Conservation (phyloP, 2,329 filamentous ascomycete species). For the Pseudocercospora fuligena region DNA sequence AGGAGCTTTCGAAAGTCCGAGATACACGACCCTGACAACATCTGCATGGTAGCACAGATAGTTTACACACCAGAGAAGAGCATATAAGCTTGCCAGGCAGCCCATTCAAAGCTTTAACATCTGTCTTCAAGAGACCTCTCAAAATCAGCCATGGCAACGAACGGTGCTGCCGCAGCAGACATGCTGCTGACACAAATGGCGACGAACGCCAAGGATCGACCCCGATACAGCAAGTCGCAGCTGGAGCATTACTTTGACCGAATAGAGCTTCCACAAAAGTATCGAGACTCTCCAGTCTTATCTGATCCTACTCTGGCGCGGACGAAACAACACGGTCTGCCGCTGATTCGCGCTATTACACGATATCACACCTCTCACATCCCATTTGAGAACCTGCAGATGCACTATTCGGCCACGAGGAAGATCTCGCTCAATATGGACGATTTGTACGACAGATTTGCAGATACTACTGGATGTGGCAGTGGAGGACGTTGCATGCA, state of each 20-base stretch:
- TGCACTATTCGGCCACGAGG: slow-evolving; percentile 58
- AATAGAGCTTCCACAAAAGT: slow-evolving; percentile 22
- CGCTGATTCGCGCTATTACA: slow-evolving; percentile 31
- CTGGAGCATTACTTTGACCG: slow-evolving; percentile 25
- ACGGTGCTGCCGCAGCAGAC: not conserved
- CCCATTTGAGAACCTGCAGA: slow-evolving; percentile 61
- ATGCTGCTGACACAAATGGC: slow-evolving; percentile 23
- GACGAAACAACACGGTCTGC: slow-evolving; percentile 30
- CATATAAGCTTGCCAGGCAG: not conserved
- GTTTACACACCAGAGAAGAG: not conserved
- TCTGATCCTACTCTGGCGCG: slow-evolving; percentile 20
- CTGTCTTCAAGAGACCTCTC: not conserved
- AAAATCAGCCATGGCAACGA: not conserved
- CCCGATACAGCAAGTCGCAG: slow-evolving; percentile 24
- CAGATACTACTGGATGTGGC: slow-evolving; percentile 38
- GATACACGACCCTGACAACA: not conserved
- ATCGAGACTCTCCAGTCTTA: slow-evolving; percentile 19
- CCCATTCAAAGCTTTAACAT: not conserved
- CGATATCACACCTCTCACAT: slow-evolving; percentile 51
- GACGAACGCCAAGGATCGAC: slow-evolving; percentile 21
- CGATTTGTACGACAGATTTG: slow-evolving; percentile 58
- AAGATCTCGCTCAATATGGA: slow-evolving; percentile 55
- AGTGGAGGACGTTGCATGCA: slow-evolving; percentile 51
- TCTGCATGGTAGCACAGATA: not conserved
- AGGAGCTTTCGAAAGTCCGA: not conserved